Base-by-base conservation (phyloP, 495 filamentous ascomycete species). In the Penicillium desertorum region DNA sequence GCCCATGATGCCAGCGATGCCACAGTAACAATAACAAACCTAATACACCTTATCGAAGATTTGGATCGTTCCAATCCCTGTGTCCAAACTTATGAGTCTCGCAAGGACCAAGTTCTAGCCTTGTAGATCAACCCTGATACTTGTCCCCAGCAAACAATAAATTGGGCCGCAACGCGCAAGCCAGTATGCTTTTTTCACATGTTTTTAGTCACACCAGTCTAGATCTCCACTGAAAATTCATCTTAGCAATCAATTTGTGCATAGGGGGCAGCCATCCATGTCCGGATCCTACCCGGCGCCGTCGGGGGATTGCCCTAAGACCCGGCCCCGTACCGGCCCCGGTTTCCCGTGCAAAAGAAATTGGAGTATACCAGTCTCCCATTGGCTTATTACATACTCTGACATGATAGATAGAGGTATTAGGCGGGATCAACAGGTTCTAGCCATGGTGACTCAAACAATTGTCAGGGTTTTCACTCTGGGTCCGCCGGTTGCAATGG, bases 1-100 rank as follows among this genome's bases (percentile, higher is more conserved):
- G 29, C 74, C 72, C 19, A 70, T 69, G 55, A 74, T 76, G 71
- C 71, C 73, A n/a, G 68, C 68, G 36, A 64, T 75, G 49, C 70
- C 72, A 25, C 61, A 64, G 51, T 72, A 64, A 47, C 37, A 16
- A 19, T 53, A 30, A 12, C 5, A 22, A 29, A 29, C 44, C 20
- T 32, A 23, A 22, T 48, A 44, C 42, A 39, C 0, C n/a, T 30
- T 23, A 48, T 4, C 41, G 22, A 41, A 52, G 2, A 20, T 0
- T 25, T 19, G 32, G 16, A 19, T 11, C 10, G 8, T 5, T 12
- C 1, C 10, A 48, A 7, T 17, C 2, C 4, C 8, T 11, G 20
- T 39, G 20, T 27, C 4, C 3, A 29, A 29, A 27, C 8, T 12
- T 14, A 6, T 29, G 27, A 10, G 9, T 19, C 10, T 16, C 8